Evolutionary conservation across 176 grass and related monocot species (phyloP), one percentile per base, ranked within the genome.

Genomic region (Pontederia crassipes): DNA sequence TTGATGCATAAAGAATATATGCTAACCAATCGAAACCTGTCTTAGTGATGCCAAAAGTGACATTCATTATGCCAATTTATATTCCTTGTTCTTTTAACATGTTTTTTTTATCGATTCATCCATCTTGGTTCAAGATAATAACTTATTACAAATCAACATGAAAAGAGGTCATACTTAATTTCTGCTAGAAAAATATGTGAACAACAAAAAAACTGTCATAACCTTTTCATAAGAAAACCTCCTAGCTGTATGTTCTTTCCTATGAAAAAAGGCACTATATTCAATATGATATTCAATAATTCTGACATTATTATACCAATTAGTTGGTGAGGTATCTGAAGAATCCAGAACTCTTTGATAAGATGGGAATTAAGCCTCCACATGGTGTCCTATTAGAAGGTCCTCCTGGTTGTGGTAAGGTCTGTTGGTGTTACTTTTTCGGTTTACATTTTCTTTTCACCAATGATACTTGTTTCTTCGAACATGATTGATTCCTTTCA

Each of bases 281-380:
- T 61, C 20, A 11, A 15, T 61, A 40, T 35, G 27, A 35, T 35
- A 61, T 45, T 11, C 29, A 16, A 57, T 72, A 10, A 12, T 61
- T 61, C 32, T 64, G 11, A 64, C 17, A 55, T 48, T 27, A 17
- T 64, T 28, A 24, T 6, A 47, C 64, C 47, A 45, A 47, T 52
- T 77, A 77, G 74, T 45, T 77, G 48, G 74, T 77, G 14, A 77
- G 57, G 69, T 77, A 77, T 61, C 16, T 77, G 58, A 77, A 77
- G 57, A 77, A 77, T 55, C 74, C 74, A 29, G 74, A 77, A 54
- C 58, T 77, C 28, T 77, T 77, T 77, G 74, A 77, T 53, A 77
- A 77, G 74, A 68, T 77, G 65, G 74, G 56, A 62, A 77, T 77
- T 27, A 77, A 77, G 28, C 65, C 74, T 63, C 74, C 74, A 20